These are phyloP conservation scores for Penicillium angulare DNA, from an alignment of 495 filamentous ascomycete species.

Conservation along the genomic window DNA sequence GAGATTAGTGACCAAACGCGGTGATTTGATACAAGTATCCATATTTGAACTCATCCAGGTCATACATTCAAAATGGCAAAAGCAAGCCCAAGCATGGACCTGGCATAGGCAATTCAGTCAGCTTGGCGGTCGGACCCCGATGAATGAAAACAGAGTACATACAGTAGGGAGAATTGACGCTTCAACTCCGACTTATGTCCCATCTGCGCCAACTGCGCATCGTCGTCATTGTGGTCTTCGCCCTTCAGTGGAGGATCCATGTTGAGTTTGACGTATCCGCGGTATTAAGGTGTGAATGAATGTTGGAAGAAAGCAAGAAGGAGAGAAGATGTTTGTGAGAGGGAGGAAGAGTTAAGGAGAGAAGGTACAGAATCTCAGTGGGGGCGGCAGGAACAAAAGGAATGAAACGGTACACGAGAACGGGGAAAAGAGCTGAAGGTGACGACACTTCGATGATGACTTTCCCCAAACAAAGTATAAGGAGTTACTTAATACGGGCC, in stretches of 20 bases:
- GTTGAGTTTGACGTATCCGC: neutral
- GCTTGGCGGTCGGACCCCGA: constrained; percentile 2
- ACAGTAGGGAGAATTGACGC: constrained; percentile 53
- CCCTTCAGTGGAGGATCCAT: neutral
- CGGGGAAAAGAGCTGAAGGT: neutral
- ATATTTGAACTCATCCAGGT: neutral
- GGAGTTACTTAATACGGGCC: neutral
- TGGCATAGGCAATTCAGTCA: constrained; percentile 13
- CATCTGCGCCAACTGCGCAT: constrained; percentile 59
- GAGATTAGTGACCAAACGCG: neutral
- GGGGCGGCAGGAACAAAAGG: no score
- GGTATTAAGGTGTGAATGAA: neutral
- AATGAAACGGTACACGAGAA: no score
- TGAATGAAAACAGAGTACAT: constrained; percentile 18
- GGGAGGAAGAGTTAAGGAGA: neutral
- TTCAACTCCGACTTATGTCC: constrained; percentile 65
- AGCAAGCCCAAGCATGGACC: constrained; percentile 53
- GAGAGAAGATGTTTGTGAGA: constrained; percentile 1
- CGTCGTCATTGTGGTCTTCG: constrained; percentile 31
- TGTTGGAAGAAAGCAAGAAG: no score
- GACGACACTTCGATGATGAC: constrained; percentile 2
- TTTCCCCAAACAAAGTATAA: constrained; percentile 12
- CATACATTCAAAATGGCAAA: constrained; percentile 54
- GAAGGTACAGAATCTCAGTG: no score
- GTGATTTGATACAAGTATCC: neutral